Conservation (phyloP, 345 rosid genomes). For the Clausena lansium region DNA sequence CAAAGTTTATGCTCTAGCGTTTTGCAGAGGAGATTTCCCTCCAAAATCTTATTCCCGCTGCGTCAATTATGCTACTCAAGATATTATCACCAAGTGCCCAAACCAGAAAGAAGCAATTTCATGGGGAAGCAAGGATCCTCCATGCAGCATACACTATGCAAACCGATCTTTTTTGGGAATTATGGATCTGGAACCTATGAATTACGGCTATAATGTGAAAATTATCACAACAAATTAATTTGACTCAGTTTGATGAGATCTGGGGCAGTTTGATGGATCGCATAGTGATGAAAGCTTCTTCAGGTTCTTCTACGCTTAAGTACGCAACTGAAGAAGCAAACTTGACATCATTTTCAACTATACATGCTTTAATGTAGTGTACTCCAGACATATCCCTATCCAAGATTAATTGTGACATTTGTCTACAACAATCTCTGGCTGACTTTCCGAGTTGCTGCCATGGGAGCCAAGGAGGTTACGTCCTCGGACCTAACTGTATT, state of each 20-base stretch:
- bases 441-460: slow-evolving; percentile 19
- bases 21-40: slow-evolving; percentile 38
- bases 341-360: slow-evolving; percentile 6
- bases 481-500: slow-evolving; percentile 42
- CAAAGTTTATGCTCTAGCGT: slow-evolving; percentile 24
- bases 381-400: slow-evolving; percentile 53
- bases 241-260: slow-evolving; percentile 20
- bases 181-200: no score
- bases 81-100: slow-evolving; percentile 27
- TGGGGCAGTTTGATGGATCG: slow-evolving; percentile 35
- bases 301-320: slow-evolving; percentile 30
- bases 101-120: slow-evolving; percentile 36
- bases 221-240: slow-evolving; percentile 14
- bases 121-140: slow-evolving; percentile 28
- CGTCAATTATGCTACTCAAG: slow-evolving; percentile 11
- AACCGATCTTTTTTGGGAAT: no score
- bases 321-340: slow-evolving; percentile 32
- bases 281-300: slow-evolving; percentile 19
- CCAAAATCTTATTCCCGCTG: slow-evolving; percentile 27
- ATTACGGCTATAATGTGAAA: background rate
- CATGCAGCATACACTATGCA: no score
- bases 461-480: slow-evolving; percentile 40
- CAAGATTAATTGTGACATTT: slow-evolving; percentile 28
- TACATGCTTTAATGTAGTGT: slow-evolving; percentile 49
- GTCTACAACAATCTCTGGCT: slow-evolving; percentile 21